Percentiles rank a stretch among this genome's conserved stretches.
phyloP scores from a whole-genome alignment of 106 monocot species.

The Amphibolis antarctica region DNA sequence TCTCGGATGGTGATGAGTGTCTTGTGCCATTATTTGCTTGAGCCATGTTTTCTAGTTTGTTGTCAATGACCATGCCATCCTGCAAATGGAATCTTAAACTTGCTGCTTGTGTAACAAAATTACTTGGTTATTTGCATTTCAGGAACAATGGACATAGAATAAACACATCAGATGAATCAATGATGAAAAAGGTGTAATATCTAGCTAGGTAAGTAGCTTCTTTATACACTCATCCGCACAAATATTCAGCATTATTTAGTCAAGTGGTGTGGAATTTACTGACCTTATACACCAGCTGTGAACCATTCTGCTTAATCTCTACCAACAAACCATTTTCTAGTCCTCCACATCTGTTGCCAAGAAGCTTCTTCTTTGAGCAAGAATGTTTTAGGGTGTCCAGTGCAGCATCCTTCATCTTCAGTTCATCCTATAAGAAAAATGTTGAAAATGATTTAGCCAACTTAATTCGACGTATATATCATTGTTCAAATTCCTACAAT shows the following conservation, averaged over 20 bases:
- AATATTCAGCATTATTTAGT: too few species aligned
- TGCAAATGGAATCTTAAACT: neutral
- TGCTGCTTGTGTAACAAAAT: too few species aligned
- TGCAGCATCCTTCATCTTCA: conserved; percentile 13
- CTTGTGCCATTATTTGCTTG: neutral
- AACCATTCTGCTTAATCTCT: neutral
- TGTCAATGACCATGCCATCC: neutral
- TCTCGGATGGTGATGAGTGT: neutral
- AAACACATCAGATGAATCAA: too few species aligned
- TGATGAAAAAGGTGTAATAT: too few species aligned
- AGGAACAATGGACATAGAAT: too few species aligned
- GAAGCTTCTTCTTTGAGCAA: conserved; percentile 2
- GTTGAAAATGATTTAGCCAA: neutral
- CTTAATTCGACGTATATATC: neutral
- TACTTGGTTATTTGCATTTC: too few species aligned
- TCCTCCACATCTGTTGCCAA: conserved; percentile 8
- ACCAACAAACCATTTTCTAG: neutral
- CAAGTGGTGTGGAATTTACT: neutral
- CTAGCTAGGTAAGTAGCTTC: too few species aligned
- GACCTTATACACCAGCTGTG: neutral
- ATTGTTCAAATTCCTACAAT: neutral
- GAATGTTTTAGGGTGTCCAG: conserved; percentile 4
- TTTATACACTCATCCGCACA: too few species aligned
- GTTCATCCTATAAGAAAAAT: conserved; percentile 12
- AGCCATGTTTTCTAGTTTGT: neutral